Evolutionary conservation across 352 stramenopile genomes (phyloP).

Genomic region (Pythium coloratum): DNA sequence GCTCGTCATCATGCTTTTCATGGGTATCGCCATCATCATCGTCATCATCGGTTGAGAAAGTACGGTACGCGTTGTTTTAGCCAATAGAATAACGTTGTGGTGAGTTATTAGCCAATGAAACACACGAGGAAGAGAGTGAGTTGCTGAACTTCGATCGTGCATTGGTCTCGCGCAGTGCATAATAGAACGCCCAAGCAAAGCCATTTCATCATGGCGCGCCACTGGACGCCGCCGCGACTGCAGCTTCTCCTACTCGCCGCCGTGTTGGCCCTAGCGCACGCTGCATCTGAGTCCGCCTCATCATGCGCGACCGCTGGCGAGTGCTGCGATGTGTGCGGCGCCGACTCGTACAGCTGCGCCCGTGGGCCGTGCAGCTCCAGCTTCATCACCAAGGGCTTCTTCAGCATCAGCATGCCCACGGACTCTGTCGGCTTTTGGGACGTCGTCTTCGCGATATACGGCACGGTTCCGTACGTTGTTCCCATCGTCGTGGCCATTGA

Average conservation of each 20-base stretch:
- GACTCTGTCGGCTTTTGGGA: slow-evolving; percentile 45
- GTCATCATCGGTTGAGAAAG: too few relatives aligned
- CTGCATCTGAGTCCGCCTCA: not conserved
- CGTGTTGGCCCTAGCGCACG: not conserved
- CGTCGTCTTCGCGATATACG: slow-evolving; percentile 50
- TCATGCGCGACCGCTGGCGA: slow-evolving; percentile 16
- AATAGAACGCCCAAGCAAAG: too few relatives aligned
- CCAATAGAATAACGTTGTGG: too few relatives aligned
- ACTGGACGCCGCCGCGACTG: not conserved
- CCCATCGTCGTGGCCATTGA: slow-evolving; percentile 41
- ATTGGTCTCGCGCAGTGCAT: too few relatives aligned
- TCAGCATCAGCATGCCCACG: slow-evolving; percentile 49
- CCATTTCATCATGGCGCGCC: not conserved
- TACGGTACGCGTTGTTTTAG: too few relatives aligned
- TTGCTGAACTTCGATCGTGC: too few relatives aligned
- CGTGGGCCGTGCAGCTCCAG: slow-evolving; percentile 55
- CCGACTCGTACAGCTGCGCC: slow-evolving; percentile 44
- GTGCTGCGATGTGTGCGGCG: slow-evolving; percentile 50
- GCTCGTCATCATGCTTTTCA: too few relatives aligned
- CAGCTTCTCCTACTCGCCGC: slow-evolving; percentile 1
- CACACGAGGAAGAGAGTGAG: too few relatives aligned
- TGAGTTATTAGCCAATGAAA: too few relatives aligned
- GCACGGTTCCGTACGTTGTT: slow-evolving; percentile 58
- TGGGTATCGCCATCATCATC: too few relatives aligned
- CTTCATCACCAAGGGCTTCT: slow-evolving; percentile 43